Base-by-base conservation (phyloP, 306 rosid species). In the Comarum palustre region DNA sequence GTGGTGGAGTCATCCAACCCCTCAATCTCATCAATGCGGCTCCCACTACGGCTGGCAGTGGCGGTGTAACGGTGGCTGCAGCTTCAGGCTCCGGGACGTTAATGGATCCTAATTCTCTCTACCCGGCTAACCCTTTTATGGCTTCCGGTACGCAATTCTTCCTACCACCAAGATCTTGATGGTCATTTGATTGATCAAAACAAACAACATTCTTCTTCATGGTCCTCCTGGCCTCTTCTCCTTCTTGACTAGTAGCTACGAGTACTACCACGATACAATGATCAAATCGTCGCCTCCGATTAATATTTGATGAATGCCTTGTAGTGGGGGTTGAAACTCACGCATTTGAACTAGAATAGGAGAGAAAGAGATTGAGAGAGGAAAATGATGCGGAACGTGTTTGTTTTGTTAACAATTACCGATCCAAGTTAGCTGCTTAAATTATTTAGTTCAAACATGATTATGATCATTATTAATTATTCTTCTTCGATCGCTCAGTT, bases 121-220 rank as follows among this genome's bases (percentile, higher is more conserved):
- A 91, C 73, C 81, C 88, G 17, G 79, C 92, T n/a, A 91, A 80
- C 84, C 64, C 96, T 34, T 95, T 75, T 91, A 88, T 95, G 86
- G 83, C 92, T 74, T 62, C 67, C 27, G 88, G 96, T 88, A 95
- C 99, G 96, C 99, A 95, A 83, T 95, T 91, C 96, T 95, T 91
- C 96, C 90, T 84, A 73, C 97, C 90, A 68, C 96, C 96, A 81
- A 90, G 99, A 88, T 90, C 99, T 82, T 91, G 88, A 86, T 78
- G 68, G 41, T 54, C 72, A 73, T 60, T 60, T 60, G 66, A 16
- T 60, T 60, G 66, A 60, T 34, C 46, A 14, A 34, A 13, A 77
- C 57, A 42, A 58, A 58, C 76, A 48, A 42, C 76, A 72, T 72
- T 72, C 55, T 58, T 72, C 67, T 58, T 72, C 38, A 62, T 62